These are phyloP conservation scores for Backusella psychrophila DNA, from an alignment of 192 early-diverging fungal species.

Conservation along the genomic window DNA sequence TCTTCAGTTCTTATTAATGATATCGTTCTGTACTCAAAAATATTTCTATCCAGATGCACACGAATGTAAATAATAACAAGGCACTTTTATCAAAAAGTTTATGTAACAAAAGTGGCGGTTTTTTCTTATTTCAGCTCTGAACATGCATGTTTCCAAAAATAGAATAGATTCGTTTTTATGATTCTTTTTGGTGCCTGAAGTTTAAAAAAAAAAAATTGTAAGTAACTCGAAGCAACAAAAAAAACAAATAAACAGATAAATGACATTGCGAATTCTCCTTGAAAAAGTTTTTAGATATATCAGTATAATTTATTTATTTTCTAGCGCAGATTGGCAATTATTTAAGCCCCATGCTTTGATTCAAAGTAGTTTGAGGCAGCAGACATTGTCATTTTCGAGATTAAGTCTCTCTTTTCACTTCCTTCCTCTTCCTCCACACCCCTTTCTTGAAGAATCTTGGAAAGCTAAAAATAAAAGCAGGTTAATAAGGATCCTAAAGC, in stretches of 20 bases:
- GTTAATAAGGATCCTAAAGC: too few species aligned
- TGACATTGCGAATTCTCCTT: not conserved
- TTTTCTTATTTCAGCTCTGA: not conserved
- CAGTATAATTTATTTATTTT: not conserved
- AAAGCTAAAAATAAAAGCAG: conserved; percentile 8
- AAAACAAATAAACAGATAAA: not conserved
- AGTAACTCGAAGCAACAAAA: too few species aligned
- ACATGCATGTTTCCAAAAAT: not conserved
- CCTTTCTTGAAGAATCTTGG: conserved; percentile 11
- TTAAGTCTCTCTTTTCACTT: conserved; percentile 1
- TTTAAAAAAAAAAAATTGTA: not conserved
- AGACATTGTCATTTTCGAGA: conserved; percentile 11
- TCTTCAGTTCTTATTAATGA: too few species aligned
- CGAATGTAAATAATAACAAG: not conserved
- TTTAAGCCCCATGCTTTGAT: conserved; percentile 16
- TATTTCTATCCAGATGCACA: not conserved
- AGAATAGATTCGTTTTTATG: not conserved
- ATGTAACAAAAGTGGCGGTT: not conserved
- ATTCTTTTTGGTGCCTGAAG: not conserved
- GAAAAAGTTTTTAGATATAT: not conserved
- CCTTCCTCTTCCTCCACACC: not conserved
- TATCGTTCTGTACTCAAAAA: not conserved
- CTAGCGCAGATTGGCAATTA: not conserved
- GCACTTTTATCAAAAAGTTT: not conserved
- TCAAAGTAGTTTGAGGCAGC: conserved; percentile 17